Evolutionary conservation across 2,329 filamentous ascomycete genomes (phyloP), one percentile per base, ranked within the genome.

Genomic region (Daldinia sp.): DNA sequence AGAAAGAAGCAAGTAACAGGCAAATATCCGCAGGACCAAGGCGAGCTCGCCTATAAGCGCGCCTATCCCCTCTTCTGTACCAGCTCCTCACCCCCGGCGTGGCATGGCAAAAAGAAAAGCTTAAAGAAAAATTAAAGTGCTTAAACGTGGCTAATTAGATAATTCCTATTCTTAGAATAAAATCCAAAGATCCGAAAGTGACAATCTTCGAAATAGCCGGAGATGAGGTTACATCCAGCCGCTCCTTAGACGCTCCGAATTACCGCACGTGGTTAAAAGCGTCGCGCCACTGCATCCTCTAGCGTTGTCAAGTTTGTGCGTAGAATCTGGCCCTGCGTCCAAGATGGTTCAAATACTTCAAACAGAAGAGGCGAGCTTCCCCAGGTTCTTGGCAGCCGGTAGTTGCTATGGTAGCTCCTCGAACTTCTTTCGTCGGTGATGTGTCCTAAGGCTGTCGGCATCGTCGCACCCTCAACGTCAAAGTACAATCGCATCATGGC

Each of bases 121-220:
- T 10, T 46, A 37, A 48, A 13, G 26, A 57, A 15, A 3, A 1
- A 54, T 26, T 33, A 50, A n/a, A 42, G 23, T 12, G 42, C 18
- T 60, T 44, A 20, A 20, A 12, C 30, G 26, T 63, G 67, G 64
- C 61, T 65, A 68, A 68, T 67, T 60, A n/a, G 37, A 23, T 28
- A 15, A 18, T 41, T 63, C 55, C 67, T 70, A 70, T 72, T 66
- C 37, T 66, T 68, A 70, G 67, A 33, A 4, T 48, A 30, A 55
- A 28, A 54, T 56, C 51, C 41, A 54, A 60, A 42, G 35, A 54
- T 55, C 60, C 56, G 35, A 57, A 56, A 18, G 61, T 54, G 48
- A 55, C 51, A 60, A 23, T 56, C 35, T 46, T 57, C 59, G 37
- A 74, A 70, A 75, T 75, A 75, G 73, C 74, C 73, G 74, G 59